Conservation (phyloP, 2,329 filamentous ascomycete genomes). For the Elsinoe arachidis region DNA sequence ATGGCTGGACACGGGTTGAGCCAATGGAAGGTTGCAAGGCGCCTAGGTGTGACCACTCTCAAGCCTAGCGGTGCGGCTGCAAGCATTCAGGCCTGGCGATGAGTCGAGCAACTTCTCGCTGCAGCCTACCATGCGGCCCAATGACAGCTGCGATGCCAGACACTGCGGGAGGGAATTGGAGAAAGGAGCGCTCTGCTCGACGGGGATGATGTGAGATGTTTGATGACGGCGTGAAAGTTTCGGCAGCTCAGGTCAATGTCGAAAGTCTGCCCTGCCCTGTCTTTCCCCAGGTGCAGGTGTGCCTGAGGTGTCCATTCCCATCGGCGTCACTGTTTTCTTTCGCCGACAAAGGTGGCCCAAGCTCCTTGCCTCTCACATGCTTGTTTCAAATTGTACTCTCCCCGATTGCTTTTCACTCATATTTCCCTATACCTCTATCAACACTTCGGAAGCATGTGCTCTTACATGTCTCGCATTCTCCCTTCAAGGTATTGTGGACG, state of each 20-base stretch:
- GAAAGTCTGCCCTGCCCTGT: too few relatives aligned
- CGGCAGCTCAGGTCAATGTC: neutral
- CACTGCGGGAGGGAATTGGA: neutral
- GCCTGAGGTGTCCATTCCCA: neutral
- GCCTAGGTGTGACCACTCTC: constrained; percentile 8
- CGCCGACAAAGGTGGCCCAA: neutral
- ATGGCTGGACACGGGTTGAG: neutral
- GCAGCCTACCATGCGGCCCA: neutral
- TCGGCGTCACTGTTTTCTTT: neutral
- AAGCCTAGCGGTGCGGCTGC: constrained; percentile 2
- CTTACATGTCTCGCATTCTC: too few relatives aligned
- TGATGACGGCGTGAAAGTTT: neutral
- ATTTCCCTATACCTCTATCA: neutral
- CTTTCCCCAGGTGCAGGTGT: too few relatives aligned
- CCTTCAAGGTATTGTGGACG: too few relatives aligned
- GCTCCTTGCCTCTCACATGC: neutral
- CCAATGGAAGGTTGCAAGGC: neutral
- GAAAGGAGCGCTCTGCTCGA: neutral
- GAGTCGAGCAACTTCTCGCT: neutral
- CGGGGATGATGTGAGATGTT: neutral
- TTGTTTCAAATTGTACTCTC: neutral
- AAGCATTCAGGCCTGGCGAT: constrained; percentile 5
- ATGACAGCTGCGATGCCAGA: neutral
- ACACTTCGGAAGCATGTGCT: too few relatives aligned
- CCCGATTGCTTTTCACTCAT: neutral